These are phyloP conservation scores for Coprinopsis sp. DNA, from an alignment of 768 basidiomycete species.

Conservation along the genomic window DNA sequence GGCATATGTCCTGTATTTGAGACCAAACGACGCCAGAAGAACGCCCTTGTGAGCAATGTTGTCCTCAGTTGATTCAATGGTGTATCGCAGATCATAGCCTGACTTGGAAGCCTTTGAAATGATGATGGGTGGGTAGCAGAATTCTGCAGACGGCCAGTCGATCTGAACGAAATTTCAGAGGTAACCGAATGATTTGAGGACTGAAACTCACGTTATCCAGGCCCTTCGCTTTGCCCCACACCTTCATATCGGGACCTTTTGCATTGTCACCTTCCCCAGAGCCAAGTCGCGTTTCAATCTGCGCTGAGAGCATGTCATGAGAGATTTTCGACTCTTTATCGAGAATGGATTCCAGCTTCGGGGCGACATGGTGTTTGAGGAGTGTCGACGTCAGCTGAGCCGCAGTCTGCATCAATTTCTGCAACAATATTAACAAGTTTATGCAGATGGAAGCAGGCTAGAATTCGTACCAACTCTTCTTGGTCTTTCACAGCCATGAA, in stretches of 20 bases:
- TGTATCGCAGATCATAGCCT: conserved; percentile 86
- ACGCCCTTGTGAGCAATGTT: conserved; percentile 85
- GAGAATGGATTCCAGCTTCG: conserved; percentile 84
- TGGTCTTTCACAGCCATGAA: conserved; percentile 87
- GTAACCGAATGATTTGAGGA: conserved; percentile 3
- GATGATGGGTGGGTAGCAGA: conserved; percentile 93
- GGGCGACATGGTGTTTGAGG: conserved; percentile 78
- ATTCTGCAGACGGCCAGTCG: conserved; percentile 88
- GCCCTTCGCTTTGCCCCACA: conserved; percentile 80
- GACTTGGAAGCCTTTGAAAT: conserved; percentile 82
- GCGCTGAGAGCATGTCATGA: conserved; percentile 79
- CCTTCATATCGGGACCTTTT: conserved; percentile 87
- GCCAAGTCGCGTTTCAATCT: conserved; percentile 86
- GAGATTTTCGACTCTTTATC: conserved; percentile 89
- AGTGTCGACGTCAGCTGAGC: conserved; percentile 80
- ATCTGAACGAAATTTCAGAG: conserved; percentile 42
- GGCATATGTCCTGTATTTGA: conserved; percentile 92
- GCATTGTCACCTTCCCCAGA: conserved; percentile 72
- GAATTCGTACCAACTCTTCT: conserved; percentile 73
- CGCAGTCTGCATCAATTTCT: conserved; percentile 79
- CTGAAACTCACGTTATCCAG: conserved; percentile 60
- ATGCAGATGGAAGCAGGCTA: conserved; percentile 5
- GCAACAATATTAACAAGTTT: conserved; percentile 4
- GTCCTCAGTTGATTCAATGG: conserved; percentile 81
- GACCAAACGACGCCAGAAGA: conserved; percentile 79